A percentile compares a stretch with the other conserved stretches of the same genome.
phyloP scores from a whole-genome alignment of 176 grass and related monocot genomes.

The Calamus simplicifolius region DNA sequence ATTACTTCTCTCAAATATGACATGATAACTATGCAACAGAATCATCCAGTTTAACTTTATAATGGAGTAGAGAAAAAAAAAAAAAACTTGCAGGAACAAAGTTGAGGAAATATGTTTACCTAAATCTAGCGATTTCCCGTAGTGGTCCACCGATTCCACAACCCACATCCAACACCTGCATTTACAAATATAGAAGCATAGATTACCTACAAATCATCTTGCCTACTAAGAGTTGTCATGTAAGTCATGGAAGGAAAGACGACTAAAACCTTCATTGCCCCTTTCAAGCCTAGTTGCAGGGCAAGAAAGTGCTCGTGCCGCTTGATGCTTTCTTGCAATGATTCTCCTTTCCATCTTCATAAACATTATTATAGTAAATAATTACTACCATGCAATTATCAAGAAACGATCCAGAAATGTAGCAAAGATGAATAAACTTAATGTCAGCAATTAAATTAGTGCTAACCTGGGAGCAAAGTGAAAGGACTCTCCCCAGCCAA shows the following conservation, averaged over 20 bases:
- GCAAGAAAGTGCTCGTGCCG: slow-evolving; percentile 91
- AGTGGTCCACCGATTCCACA: slow-evolving; percentile 87
- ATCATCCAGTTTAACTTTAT: too few relatives aligned
- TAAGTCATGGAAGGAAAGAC: background rate
- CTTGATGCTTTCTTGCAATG: slow-evolving; percentile 88
- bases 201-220: too few relatives aligned
- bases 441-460: background rate
- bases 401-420: too few relatives aligned
- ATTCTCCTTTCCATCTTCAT: slow-evolving; percentile 78
- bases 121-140: slow-evolving; percentile 94
- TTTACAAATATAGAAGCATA: too few relatives aligned
- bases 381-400: too few relatives aligned
- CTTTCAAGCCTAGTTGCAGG: slow-evolving; percentile 75
- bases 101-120: slow-evolving; percentile 26
- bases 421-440: too few relatives aligned
- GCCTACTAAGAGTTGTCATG: too few relatives aligned
- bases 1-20: too few relatives aligned
- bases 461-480: slow-evolving; percentile 95
- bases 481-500: slow-evolving; percentile 99
- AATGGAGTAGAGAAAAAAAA: too few relatives aligned
- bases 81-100: slow-evolving; percentile 7
- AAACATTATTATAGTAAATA: background rate
- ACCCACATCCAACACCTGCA: slow-evolving; percentile 90
- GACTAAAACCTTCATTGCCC: slow-evolving; percentile 71
- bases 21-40: too few relatives aligned